Base-by-base conservation (phyloP, 768 basidiomycete species). In the Asterophora lycoperdoides region DNA sequence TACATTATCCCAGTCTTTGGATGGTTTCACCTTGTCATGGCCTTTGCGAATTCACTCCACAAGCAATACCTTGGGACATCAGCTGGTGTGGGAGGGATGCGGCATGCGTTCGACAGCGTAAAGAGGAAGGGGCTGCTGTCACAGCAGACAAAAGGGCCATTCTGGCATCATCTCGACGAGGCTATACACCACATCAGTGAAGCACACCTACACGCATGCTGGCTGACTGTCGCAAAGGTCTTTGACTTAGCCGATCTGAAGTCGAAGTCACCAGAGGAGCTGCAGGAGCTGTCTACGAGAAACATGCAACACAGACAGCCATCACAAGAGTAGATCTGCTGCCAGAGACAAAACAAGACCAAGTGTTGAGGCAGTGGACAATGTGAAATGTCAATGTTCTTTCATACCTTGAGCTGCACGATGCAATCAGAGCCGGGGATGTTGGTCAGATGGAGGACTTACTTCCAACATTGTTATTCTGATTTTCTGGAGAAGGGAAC, bases 1-100 rank as follows among this genome's bases (percentile, higher is more conserved):
- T 73, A 58, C 53, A 47, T 68, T 4, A 36, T 69, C 1, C 41
- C 56, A 0, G 44, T 59, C 0, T 69, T 70, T 37, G 69, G 74
- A 0, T 77, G 71, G 72, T 64, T 77, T 13, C 73, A 77, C 46
- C 49, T 65, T 0, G 34, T 55, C 20, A 73, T 77, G 64, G 71
- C 71, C 4, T 64, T 64, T 43, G 70, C 63, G 3, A 65, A 68
- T 36, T 71, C 72, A 0, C 39, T 76, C 0, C 68, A 75, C 47
- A 65, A 68, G 36, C 74, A 76, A 45, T 75, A 73, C 51, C 58
- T 66, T 4, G 69, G 68, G 0, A 69, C 68, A 0, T 41, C 55
- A 8, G 48, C 49, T 15, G 56, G 60, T 1, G 23, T 23, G 6
- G 52, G 60, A 1, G 65, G 68, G 0, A 51, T 71, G 2, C 36